Percentiles rank a stretch among this genome's conserved stretches.
These are phyloP conservation scores for Botrytis cinerea DNA, from an alignment of 2,329 filamentous ascomycete species.

Conservation along the genomic window DNA sequence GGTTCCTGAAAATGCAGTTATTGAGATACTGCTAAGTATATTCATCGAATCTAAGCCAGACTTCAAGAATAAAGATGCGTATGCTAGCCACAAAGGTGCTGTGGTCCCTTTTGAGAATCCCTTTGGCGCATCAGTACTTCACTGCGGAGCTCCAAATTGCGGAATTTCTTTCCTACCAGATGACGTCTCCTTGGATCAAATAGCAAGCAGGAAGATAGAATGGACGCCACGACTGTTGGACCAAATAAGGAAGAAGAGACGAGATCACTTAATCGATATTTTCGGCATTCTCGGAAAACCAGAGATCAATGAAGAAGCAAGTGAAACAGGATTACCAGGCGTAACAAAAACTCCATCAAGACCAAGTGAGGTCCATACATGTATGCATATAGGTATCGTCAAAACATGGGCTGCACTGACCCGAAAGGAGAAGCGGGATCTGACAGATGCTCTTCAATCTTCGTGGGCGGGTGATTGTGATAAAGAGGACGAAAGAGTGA, in stretches of 20 bases:
- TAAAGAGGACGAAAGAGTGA: not conserved
- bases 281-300: not conserved
- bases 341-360: not conserved
- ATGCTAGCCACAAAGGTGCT: not conserved
- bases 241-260: not conserved
- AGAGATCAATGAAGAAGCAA: not conserved
- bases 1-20: not conserved
- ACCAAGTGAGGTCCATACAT: not conserved
- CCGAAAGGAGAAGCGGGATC: not conserved
- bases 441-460: not conserved
- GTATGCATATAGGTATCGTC: not conserved
- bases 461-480: not conserved
- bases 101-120: not conserved
- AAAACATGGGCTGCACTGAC: not conserved
- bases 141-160: not conserved
- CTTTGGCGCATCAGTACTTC: not conserved
- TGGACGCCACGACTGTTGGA: not conserved
- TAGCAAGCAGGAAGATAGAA: not conserved
- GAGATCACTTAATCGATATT: not conserved
- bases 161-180: not conserved
- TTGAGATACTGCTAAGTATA: not conserved
- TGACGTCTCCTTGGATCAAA: not conserved
- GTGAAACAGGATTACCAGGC: not conserved
- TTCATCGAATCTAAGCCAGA: not conserved
- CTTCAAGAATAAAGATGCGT: not conserved